These are phyloP conservation scores for Ophiostoma montium DNA, from an alignment of 2,329 filamentous ascomycete species.

Conservation along the genomic window DNA sequence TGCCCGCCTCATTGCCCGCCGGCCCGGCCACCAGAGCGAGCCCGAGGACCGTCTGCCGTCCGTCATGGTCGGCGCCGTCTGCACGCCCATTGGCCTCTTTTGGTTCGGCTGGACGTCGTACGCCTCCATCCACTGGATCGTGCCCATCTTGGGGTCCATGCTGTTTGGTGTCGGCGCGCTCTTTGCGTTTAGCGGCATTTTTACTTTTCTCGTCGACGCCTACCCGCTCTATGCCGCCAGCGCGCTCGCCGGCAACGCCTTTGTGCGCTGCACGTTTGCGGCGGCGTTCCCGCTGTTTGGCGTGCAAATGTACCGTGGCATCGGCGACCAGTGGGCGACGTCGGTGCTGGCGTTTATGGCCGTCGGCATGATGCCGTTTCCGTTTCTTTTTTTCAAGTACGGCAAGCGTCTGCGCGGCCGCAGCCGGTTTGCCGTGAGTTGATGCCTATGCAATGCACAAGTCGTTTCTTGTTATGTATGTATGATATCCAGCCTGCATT, in stretches of 20 bases:
- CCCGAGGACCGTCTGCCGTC: constrained; percentile 78
- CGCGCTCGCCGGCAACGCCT: constrained; percentile 72
- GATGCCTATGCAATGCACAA: neutral
- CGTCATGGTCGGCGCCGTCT: constrained; percentile 55
- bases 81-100: constrained; percentile 73
- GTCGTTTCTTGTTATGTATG: neutral
- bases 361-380: constrained; percentile 48
- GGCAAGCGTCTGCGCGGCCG: constrained; percentile 41
- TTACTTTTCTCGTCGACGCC: constrained; percentile 75
- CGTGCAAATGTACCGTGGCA: constrained; percentile 53
- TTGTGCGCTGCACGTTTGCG: constrained; percentile 64
- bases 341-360: constrained; percentile 47
- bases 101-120: constrained; percentile 82
- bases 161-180: constrained; percentile 60
- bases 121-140: constrained; percentile 59
- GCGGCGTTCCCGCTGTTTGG: constrained; percentile 67
- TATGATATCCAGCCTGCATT: too few species aligned
- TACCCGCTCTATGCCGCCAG: constrained; percentile 63
- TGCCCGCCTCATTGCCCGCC: constrained; percentile 37
- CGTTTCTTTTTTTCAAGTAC: constrained; percentile 47
- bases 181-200: constrained; percentile 69
- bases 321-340: constrained; percentile 59
- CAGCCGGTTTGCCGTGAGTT: constrained; percentile 35
- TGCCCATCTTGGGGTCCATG: constrained; percentile 56
- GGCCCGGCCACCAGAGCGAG: constrained; percentile 47